Evolutionary conservation across 495 filamentous ascomycete genomes (phyloP).

Genomic region (Immersiella caudata): DNA sequence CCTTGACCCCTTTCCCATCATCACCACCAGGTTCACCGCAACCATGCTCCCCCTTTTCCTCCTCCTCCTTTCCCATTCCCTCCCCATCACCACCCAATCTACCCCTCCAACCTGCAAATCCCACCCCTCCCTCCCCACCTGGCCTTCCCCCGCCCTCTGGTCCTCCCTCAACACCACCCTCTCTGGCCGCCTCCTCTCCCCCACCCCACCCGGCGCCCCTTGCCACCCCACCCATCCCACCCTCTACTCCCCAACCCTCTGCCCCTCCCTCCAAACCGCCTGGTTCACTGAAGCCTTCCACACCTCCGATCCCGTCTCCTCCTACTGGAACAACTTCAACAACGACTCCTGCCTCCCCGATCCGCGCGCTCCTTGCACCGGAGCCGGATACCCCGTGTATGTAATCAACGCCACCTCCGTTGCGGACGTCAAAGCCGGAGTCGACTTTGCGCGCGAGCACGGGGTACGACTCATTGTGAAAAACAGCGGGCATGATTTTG

Average conservation of each 20-base stretch:
- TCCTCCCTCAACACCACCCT: constrained; percentile 32
- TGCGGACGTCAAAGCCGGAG: constrained; percentile 42
- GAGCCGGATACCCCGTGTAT: constrained; percentile 46
- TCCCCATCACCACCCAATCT: not conserved
- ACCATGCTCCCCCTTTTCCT: not conserved
- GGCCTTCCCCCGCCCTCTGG: constrained; percentile 37
- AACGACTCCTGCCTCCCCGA: constrained; percentile 48
- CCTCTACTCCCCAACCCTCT: constrained; percentile 33
- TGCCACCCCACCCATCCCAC: constrained; percentile 49
- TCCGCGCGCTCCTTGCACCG: constrained; percentile 33
- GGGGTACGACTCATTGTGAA: constrained; percentile 63
- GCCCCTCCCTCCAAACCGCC: constrained; percentile 31
- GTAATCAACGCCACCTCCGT: constrained; percentile 48
- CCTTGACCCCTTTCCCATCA: not conserved
- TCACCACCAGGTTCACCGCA: no score
- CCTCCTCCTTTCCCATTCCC: not conserved
- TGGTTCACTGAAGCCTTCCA: constrained; percentile 42
- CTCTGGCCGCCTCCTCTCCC: constrained; percentile 53
- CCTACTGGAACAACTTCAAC: constrained; percentile 43
- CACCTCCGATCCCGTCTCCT: constrained; percentile 39
- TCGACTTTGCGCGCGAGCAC: constrained; percentile 48
- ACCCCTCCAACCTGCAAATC: constrained; percentile 31
- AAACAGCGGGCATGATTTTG: constrained; percentile 63
- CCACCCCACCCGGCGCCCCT: constrained; percentile 51
- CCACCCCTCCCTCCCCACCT: constrained; percentile 29